These are phyloP conservation scores for Athelia psychrophila DNA, from an alignment of 1,284 basidiomycete genomes.

Conservation along the genomic window DNA sequence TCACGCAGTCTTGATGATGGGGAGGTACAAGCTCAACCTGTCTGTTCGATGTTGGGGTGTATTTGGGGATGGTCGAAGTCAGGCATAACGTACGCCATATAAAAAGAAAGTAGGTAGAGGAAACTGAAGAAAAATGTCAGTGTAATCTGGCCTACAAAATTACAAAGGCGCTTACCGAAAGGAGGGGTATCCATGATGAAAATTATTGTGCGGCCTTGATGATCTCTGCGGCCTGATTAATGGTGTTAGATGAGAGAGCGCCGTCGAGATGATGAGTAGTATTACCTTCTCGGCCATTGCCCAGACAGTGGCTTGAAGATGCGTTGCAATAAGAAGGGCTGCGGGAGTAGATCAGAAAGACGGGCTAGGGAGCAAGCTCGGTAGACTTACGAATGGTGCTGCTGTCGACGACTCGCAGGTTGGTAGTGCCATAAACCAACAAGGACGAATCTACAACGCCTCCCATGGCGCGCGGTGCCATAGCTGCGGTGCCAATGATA, in stretches of 20 bases:
- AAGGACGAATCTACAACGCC: slow-evolving; percentile 28
- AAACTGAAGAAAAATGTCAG: too few relatives aligned
- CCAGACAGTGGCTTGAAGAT: background rate
- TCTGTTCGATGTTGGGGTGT: background rate
- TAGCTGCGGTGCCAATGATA: slow-evolving; percentile 24
- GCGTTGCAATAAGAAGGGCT: too few relatives aligned
- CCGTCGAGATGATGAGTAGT: background rate
- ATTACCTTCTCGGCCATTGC: slow-evolving; percentile 1
- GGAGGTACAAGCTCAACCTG: too few relatives aligned
- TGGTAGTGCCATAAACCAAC: slow-evolving; percentile 29
- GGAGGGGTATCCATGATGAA: too few relatives aligned
- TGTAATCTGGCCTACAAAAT: too few relatives aligned
- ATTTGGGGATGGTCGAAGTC: too few relatives aligned
- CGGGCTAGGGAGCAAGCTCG: background rate
- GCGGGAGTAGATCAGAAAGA: too few relatives aligned
- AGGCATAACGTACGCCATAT: too few relatives aligned
- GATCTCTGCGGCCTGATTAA: background rate
- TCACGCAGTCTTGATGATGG: too few relatives aligned
- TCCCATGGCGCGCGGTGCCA: slow-evolving; percentile 21
- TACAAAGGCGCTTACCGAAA: too few relatives aligned
- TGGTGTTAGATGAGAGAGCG: background rate
- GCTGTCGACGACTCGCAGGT: slow-evolving; percentile 30
- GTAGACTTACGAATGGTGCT: slow-evolving; percentile 18
- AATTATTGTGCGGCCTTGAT: background rate
- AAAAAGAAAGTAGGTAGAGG: too few relatives aligned